A percentile compares a stretch with the other conserved stretches of the same genome.
phyloP scores from a whole-genome alignment of 2,329 filamentous ascomycete genomes.

The Colletotrichum sojae region DNA sequence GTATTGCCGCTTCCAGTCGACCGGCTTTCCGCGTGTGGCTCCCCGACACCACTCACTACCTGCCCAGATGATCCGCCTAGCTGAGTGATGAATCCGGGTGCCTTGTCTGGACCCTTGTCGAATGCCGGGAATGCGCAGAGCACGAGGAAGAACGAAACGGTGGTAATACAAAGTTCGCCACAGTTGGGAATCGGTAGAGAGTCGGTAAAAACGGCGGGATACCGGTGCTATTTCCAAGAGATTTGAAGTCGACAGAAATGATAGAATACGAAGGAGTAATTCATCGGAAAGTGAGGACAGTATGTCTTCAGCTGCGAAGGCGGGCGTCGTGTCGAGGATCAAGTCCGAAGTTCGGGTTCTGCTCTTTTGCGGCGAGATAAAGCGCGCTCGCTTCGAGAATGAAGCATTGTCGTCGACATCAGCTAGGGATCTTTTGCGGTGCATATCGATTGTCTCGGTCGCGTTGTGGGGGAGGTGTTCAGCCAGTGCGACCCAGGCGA shows the following conservation, averaged over 20 bases:
- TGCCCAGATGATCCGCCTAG: constrained; percentile 60
- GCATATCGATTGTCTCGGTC: too few species aligned
- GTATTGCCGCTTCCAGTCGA: constrained; percentile 92
- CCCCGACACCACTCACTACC: constrained; percentile 56
- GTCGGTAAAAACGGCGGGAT: constrained; percentile 80
- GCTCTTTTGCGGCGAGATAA: background rate
- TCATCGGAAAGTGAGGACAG: constrained; percentile 88
- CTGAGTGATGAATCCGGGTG: constrained; percentile 61
- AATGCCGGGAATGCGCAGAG: constrained; percentile 80
- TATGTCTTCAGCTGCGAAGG: constrained; percentile 61
- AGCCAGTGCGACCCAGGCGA: too few species aligned
- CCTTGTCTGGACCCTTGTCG: constrained; percentile 52
- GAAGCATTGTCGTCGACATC: too few species aligned
- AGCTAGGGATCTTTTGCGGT: too few species aligned
- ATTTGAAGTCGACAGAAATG: constrained; percentile 78
- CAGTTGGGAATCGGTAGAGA: constrained; percentile 86
- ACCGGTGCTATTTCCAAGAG: constrained; percentile 75
- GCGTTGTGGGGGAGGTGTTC: too few species aligned
- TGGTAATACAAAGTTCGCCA: constrained; percentile 94
- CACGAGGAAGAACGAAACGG: constrained; percentile 87
- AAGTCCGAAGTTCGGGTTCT: background rate
- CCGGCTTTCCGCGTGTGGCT: constrained; percentile 69
- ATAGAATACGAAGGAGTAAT: constrained; percentile 86
- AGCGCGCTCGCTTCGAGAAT: background rate
- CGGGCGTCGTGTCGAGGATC: background rate